Conservation (phyloP, 768 basidiomycete species). For the Galerina marginata region DNA sequence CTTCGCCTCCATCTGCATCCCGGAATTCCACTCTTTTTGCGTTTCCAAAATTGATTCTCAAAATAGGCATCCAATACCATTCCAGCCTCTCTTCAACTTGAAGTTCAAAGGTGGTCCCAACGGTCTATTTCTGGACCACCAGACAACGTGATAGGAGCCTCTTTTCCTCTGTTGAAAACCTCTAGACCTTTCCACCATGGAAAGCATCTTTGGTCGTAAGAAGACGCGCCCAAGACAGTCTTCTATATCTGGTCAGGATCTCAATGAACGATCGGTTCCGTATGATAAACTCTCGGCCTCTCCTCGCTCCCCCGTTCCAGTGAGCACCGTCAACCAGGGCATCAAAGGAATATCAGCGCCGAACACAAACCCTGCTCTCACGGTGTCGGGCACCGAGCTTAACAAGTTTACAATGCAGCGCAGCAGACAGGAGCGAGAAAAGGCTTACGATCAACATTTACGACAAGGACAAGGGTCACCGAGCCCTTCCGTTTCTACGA, state of each 20-base stretch:
- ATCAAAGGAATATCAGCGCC: constrained; percentile 78
- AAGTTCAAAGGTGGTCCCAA: too few relatives aligned
- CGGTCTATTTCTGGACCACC: too few relatives aligned
- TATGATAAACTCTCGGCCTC: constrained; percentile 71
- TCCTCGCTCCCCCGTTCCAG: constrained; percentile 63
- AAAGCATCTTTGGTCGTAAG: constrained; percentile 69
- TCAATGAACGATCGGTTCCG: constrained; percentile 70
- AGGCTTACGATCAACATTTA: constrained; percentile 46
- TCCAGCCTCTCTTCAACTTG: too few relatives aligned
- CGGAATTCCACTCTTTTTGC: too few relatives aligned
- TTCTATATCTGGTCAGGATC: constrained; percentile 63
- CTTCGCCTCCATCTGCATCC: not conserved
- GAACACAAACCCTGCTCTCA: constrained; percentile 82
- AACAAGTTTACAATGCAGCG: constrained; percentile 63
- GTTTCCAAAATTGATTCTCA: too few relatives aligned
- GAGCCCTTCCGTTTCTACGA: constrained; percentile 52
- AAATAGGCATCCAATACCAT: too few relatives aligned
- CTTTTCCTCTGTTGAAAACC: constrained; percentile 2
- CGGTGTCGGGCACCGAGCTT: constrained; percentile 71
- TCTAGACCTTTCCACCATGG: constrained; percentile 47
- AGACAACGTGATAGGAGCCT: constrained; percentile 4
- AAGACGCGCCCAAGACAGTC: constrained; percentile 65
- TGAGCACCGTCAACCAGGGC: constrained; percentile 59
- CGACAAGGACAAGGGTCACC: constrained; percentile 54
- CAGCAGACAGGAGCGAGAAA: constrained; percentile 59